phyloP scores from a whole-genome alignment of 1,284 basidiomycete genomes.

The Marasmius sp. region DNA sequence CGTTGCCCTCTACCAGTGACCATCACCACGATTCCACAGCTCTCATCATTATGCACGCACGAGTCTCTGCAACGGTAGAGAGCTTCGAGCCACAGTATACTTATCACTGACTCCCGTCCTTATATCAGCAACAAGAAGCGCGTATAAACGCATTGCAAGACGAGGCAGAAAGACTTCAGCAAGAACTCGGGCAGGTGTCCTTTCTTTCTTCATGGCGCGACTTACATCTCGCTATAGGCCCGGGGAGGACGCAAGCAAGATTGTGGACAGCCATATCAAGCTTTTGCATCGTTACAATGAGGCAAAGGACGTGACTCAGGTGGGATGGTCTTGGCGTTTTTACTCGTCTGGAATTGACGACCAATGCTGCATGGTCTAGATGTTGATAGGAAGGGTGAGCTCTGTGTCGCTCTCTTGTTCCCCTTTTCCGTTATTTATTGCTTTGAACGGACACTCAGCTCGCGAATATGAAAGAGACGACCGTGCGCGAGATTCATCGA shows the following conservation, averaged over 20 bases:
- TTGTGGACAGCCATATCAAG: constrained; percentile 70
- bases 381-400: constrained; percentile 32
- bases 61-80: constrained; percentile 4
- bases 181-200: constrained; percentile 49
- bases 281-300: constrained; percentile 77
- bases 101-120: background rate
- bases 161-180: constrained; percentile 53
- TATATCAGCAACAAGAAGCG: constrained; percentile 51
- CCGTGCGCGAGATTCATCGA: constrained; percentile 7
- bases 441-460: background rate
- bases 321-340: constrained; percentile 19
- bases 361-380: constrained; percentile 17
- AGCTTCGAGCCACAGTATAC: background rate
- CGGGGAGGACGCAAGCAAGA: constrained; percentile 57
- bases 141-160: constrained; percentile 50
- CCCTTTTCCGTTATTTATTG: background rate
- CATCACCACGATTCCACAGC: too few relatives aligned
- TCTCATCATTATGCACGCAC: constrained; percentile 4
- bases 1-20: too few relatives aligned
- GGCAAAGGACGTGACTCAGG: constrained; percentile 79
- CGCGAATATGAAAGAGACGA: constrained; percentile 8
- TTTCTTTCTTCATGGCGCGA: background rate
- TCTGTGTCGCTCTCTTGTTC: background rate
- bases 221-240: constrained; percentile 32
- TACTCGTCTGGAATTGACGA: constrained; percentile 3